Evolutionary conservation across 768 basidiomycete species (phyloP).

Genomic region (Mycena epipterygia): DNA sequence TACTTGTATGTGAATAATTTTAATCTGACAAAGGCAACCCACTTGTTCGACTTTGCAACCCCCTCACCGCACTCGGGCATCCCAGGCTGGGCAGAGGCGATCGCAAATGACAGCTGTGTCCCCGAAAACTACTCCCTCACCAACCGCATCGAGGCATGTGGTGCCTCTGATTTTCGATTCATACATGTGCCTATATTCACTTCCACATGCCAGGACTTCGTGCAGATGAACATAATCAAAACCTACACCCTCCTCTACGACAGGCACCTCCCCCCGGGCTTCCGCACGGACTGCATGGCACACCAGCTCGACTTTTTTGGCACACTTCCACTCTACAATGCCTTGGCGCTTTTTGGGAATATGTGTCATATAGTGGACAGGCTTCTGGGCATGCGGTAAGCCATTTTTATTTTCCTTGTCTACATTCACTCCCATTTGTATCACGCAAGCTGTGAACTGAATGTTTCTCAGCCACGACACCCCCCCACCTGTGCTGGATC

Average conservation of each 20-base stretch:
- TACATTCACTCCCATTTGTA: too few species aligned
- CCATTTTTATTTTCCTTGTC: too few species aligned
- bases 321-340: conserved; percentile 2
- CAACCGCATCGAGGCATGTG: conserved; percentile 42
- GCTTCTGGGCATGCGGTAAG: too few species aligned
- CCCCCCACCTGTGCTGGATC: not conserved
- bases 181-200: too few species aligned
- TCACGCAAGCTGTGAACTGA: not conserved
- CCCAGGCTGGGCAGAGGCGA: conserved; percentile 38
- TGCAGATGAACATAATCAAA: not conserved
- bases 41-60: conserved; percentile 47
- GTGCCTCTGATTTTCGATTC: too few species aligned
- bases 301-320: not conserved
- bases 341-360: not conserved
- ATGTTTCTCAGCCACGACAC: not conserved
- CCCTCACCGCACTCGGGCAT: conserved; percentile 38
- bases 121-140: conserved; percentile 46
- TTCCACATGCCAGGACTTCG: conserved; percentile 8
- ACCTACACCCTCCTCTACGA: conserved; percentile 10
- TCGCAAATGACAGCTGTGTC: conserved; percentile 44
- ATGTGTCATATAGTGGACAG: not conserved
- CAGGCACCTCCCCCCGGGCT: conserved; percentile 7
- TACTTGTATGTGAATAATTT: not conserved
- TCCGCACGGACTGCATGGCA: conserved; percentile 8
- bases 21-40: conserved; percentile 37